These are phyloP conservation scores for Dothideomycetes sp. DNA, from an alignment of 2,329 filamentous ascomycete genomes.

Conservation along the genomic window DNA sequence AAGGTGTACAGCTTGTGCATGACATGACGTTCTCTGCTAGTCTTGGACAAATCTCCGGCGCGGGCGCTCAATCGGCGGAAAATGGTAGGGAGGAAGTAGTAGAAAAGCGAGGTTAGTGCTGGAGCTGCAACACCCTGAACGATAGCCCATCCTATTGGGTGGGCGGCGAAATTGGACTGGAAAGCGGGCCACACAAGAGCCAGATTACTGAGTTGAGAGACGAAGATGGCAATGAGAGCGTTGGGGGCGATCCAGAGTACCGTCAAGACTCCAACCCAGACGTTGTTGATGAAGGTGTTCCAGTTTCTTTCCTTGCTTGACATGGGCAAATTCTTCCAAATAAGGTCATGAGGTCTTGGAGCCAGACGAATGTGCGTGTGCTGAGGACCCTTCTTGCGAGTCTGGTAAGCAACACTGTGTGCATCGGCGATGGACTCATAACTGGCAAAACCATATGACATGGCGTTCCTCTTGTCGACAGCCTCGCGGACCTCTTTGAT, in stretches of 20 bases:
- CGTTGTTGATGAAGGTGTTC: conserved; percentile 66
- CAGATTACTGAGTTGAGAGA: conserved; percentile 76
- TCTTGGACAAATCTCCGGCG: conserved; percentile 85
- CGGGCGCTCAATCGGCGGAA: conserved; percentile 79
- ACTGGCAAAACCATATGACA: conserved; percentile 89
- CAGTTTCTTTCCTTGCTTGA: conserved; percentile 58
- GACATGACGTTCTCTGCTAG: conserved; percentile 83
- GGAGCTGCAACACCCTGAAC: conserved; percentile 89
- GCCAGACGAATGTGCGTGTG: conserved; percentile 71
- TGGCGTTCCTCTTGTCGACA: conserved; percentile 78
- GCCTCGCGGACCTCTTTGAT: conserved; percentile 74
- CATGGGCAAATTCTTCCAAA: conserved; percentile 87
- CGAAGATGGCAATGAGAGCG: conserved; percentile 85
- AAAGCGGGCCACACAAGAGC: conserved; percentile 74
- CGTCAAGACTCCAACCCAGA: conserved; percentile 77
- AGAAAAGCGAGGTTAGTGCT: conserved; percentile 76
- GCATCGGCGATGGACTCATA: conserved; percentile 83
- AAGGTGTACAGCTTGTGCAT: conserved; percentile 85
- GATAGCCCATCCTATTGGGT: conserved; percentile 68
- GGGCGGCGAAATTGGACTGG: conserved; percentile 49
- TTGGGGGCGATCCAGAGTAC: conserved; percentile 85
- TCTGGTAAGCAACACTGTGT: conserved; percentile 74
- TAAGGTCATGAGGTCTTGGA: conserved; percentile 80
- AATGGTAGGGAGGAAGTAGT: conserved; percentile 78
- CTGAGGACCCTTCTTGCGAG: conserved; percentile 70